phyloP scores from a whole-genome alignment of 345 rosid species.

The Psidium guajava region DNA sequence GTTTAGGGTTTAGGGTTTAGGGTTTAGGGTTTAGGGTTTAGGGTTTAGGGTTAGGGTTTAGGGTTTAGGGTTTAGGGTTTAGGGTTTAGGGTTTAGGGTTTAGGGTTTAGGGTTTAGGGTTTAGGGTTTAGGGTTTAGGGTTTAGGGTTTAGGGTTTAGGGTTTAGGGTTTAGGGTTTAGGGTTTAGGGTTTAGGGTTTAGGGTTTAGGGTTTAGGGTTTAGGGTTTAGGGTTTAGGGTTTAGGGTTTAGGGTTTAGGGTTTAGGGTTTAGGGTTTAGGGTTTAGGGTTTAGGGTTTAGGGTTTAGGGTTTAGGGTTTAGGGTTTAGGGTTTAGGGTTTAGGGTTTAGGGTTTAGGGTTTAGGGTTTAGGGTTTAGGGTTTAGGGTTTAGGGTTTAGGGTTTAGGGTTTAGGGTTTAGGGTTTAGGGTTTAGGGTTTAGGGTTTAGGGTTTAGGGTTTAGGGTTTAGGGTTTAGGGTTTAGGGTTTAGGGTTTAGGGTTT shows the following conservation, averaged over 20 bases:
- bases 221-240: background rate
- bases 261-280: background rate
- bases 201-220: background rate
- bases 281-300: background rate
- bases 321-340: background rate
- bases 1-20: background rate
- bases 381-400: background rate
- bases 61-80: background rate
- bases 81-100: background rate
- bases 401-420: background rate
- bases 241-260: background rate
- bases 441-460: background rate
- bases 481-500: background rate
- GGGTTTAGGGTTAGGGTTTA: background rate
- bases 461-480: background rate
- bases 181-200: background rate
- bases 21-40: background rate
- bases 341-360: background rate
- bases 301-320: background rate
- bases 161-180: background rate
- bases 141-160: background rate
- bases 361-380: background rate
- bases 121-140: background rate
- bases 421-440: background rate
- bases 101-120: background rate